Conservation (phyloP, 371 early-diverging fungal species). For the Mortierella sp. region DNA sequence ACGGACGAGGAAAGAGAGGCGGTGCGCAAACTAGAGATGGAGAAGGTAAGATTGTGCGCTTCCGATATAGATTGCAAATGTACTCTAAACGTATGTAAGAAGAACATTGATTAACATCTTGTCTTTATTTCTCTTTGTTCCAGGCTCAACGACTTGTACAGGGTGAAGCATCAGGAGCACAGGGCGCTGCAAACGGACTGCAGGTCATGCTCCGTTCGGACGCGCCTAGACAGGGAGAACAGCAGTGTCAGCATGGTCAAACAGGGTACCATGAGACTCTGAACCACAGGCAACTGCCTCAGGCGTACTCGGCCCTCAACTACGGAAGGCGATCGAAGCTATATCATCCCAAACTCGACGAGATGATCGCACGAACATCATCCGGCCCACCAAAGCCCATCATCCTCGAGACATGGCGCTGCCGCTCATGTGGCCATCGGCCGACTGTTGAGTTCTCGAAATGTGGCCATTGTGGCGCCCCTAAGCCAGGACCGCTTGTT, state of each 20-base stretch:
- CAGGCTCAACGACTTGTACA: constrained; percentile 2
- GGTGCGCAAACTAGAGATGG: constrained; percentile 3
- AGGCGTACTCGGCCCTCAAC: constrained; percentile 27
- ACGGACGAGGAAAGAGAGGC: constrained; percentile 39
- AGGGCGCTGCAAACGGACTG: neutral
- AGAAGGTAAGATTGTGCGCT: neutral
- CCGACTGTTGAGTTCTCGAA: neutral
- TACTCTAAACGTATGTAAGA: neutral
- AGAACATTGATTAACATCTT: too few relatives aligned
- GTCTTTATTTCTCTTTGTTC: neutral
- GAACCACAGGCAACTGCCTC: constrained; percentile 12
- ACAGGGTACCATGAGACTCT: neutral
- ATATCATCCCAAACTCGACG: constrained; percentile 30
- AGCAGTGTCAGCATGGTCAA: neutral
- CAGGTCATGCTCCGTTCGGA: neutral
- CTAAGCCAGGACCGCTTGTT: constrained; percentile 4
- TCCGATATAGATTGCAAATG: neutral
- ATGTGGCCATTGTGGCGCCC: constrained; percentile 5
- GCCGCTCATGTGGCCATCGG: constrained; percentile 10
- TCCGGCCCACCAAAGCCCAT: neutral
- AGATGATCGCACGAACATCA: constrained; percentile 23
- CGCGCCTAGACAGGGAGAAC: neutral
- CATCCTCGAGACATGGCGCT: constrained; percentile 5
- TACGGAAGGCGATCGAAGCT: constrained; percentile 18
- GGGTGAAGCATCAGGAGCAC: neutral